Evolutionary conservation across 257 asterid genomes (phyloP), one percentile per base, ranked within the genome.

Genomic region (Dorcoceras hygrometricum): DNA sequence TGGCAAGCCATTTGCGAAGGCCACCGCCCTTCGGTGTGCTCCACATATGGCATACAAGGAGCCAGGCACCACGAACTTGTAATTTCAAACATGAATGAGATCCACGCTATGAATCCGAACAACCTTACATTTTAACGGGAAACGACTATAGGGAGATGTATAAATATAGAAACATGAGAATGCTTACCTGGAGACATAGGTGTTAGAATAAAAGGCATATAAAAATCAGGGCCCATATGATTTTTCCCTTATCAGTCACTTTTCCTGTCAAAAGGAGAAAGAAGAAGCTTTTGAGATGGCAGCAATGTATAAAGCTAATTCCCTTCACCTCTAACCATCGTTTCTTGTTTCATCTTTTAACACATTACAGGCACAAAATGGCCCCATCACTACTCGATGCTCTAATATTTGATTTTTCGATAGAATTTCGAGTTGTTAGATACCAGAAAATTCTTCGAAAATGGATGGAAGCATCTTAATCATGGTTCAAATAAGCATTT

Each of bases 41-140:
- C 59, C 25, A 23, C 25, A 6, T 19, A 54, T 54, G 59, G 59
- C 59, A 54, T 54, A 54, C 59, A 54, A 54, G 59, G 59, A 54
- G 59, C 25, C 59, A 54, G 59, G 59, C 59, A 54, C 14, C 5
- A 4, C 25, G 25, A 39, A 39, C 50, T 39, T 39, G n/a, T 11
- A 12, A 12, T 11, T 39, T 39, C 5, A 12, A 3, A 12, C 6
- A 12, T 39, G 50, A 39, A 12, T 5, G n/a, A 26, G 2, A 26
- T 1, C 4, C 5, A 12, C 3, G 4, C 50, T 5, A 12, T 39
- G 50, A 39, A 39, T 12, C 50, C n/a, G n/a, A 3, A 11, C 50
- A 2, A 11, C 5, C 50, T 2, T 39, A 39, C 12, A 11, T 39
- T 12, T 34, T 34, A 34, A 34, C 12, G 50, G 12, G 50, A 39